Evolutionary conservation across 768 basidiomycete genomes (phyloP).

Genomic region (Auricularia sp.): DNA sequence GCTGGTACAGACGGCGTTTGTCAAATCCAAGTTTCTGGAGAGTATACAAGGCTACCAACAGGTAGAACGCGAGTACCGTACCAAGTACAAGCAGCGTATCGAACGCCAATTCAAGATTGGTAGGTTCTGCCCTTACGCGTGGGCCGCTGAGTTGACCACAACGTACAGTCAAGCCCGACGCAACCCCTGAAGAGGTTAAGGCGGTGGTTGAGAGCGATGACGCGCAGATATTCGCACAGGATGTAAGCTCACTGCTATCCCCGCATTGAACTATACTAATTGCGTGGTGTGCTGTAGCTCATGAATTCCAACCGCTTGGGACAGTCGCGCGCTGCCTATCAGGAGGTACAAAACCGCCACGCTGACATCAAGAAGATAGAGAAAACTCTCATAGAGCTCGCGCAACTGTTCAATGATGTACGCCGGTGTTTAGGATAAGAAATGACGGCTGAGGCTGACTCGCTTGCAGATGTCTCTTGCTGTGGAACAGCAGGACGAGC

Average conservation of each 20-base stretch:
- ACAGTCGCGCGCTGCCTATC: conserved; percentile 69
- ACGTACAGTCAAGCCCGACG: conserved; percentile 69
- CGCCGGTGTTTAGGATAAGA: conserved; percentile 23
- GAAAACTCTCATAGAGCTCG: conserved; percentile 77
- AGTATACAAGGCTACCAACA: conserved; percentile 68
- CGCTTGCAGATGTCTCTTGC: conserved; percentile 59
- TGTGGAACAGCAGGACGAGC: conserved; percentile 72
- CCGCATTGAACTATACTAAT: too few species aligned
- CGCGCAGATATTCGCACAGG: conserved; percentile 68
- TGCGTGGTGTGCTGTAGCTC: conserved; percentile 32
- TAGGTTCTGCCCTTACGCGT: conserved; percentile 16
- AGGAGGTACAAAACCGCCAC: conserved; percentile 84
- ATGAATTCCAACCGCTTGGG: conserved; percentile 72
- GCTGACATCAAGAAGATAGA: conserved; percentile 80
- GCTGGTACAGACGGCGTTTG: conserved; percentile 37
- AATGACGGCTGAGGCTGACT: conserved; percentile 13
- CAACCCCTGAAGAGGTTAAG: conserved; percentile 68
- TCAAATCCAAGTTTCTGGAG: conserved; percentile 63
- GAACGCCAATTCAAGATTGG: conserved; percentile 75
- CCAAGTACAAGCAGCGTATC: conserved; percentile 53
- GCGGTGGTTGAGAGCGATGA: conserved; percentile 26
- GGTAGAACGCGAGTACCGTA: conserved; percentile 60
- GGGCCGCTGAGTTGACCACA: background rate
- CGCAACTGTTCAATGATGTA: conserved; percentile 80
- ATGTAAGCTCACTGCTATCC: conserved; percentile 29